A percentile compares a stretch with the other conserved stretches of the same genome.
phyloP scores from a whole-genome alignment of 2,329 filamentous ascomycete species.

The Arthrinium puccinioides region DNA sequence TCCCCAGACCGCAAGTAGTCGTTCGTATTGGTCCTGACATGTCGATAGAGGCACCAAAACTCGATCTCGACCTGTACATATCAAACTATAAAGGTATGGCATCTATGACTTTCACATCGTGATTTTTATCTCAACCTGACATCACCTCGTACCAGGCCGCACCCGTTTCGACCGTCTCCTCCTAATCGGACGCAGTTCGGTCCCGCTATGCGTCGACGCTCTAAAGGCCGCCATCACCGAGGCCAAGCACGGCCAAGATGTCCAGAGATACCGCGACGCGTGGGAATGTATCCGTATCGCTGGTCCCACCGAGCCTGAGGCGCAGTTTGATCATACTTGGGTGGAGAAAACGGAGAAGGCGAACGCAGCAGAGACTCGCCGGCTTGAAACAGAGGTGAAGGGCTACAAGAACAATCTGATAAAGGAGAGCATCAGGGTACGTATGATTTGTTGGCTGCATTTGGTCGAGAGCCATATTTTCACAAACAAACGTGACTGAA shows the following conservation, averaged over 20 bases:
- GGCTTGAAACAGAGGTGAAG: constrained; percentile 79
- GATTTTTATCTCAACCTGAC: constrained; percentile 6
- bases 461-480: too few relatives aligned
- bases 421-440: constrained; percentile 89
- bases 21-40: too few relatives aligned
- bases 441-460: constrained; percentile 13
- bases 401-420: constrained; percentile 95
- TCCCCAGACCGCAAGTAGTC: too few relatives aligned
- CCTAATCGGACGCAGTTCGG: constrained; percentile 73
- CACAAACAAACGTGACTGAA: not conserved
- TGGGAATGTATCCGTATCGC: constrained; percentile 57
- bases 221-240: constrained; percentile 70
- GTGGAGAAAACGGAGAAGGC: constrained; percentile 57
- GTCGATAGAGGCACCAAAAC: constrained; percentile 65
- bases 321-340: constrained; percentile 65
- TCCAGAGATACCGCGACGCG: constrained; percentile 62
- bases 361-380: constrained; percentile 62
- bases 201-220: constrained; percentile 70
- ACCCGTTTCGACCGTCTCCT: constrained; percentile 76
- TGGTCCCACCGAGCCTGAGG: constrained; percentile 61
- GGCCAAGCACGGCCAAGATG: constrained; percentile 69
- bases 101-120: too few relatives aligned
- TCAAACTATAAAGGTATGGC: constrained; percentile 74
- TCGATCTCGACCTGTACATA: constrained; percentile 88
- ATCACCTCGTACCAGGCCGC: constrained; percentile 49